phyloP scores from a whole-genome alignment of 2,329 filamentous ascomycete species.

The Decorospora gaudefroyi region DNA sequence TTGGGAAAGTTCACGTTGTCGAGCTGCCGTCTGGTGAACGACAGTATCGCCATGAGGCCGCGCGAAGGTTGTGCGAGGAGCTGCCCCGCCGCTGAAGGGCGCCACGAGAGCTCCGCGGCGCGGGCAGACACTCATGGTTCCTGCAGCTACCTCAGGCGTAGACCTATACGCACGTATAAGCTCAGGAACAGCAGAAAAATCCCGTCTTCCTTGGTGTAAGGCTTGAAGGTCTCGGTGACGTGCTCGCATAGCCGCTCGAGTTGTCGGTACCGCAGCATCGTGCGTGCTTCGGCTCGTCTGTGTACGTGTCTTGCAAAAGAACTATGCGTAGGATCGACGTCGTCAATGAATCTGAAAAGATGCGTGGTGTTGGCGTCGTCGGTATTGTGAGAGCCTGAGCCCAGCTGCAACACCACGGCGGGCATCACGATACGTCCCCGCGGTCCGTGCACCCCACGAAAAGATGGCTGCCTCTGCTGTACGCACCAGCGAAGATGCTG shows the following conservation, averaged over 20 bases:
- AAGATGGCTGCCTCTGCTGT: background rate
- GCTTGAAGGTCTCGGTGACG: background rate
- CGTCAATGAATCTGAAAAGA: background rate
- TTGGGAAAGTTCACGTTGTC: background rate
- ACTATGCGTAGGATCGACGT: background rate
- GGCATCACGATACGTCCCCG: conserved; percentile 6
- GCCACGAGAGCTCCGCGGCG: no score
- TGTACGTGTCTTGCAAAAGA: background rate
- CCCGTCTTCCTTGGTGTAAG: background rate
- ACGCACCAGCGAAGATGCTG: background rate
- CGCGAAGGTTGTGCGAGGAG: no score
- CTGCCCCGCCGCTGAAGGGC: no score
- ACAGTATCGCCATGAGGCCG: background rate
- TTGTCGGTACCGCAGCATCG: background rate
- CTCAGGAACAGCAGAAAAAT: background rate
- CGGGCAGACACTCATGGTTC: no score
- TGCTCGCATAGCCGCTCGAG: background rate
- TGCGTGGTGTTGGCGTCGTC: background rate
- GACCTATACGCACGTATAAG: background rate
- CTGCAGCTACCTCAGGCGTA: no score
- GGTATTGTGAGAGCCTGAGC: background rate
- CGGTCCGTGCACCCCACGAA: conserved; percentile 13
- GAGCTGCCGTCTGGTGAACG: background rate
- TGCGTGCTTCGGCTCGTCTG: background rate
- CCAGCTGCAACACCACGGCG: conserved; percentile 10